These are phyloP conservation scores for Pestalotiopsis sp. DNA, from an alignment of 2,329 filamentous ascomycete species.

Conservation along the genomic window DNA sequence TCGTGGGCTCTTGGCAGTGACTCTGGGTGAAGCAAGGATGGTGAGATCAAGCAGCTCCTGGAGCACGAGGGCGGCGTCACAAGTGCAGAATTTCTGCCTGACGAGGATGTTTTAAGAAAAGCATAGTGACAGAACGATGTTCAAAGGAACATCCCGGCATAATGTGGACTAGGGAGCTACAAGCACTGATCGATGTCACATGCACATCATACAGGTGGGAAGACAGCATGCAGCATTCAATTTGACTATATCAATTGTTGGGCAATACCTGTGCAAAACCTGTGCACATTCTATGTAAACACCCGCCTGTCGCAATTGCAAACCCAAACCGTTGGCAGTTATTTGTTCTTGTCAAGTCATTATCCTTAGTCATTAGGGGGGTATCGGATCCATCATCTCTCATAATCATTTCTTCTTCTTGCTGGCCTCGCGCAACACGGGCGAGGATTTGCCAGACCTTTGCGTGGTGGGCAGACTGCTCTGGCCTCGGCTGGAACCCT, in stretches of 20 bases:
- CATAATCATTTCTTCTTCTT: constrained; percentile 2
- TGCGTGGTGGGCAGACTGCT: background rate
- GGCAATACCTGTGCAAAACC: background rate
- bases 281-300: background rate
- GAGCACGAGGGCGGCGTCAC: background rate
- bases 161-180: background rate
- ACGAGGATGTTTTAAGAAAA: background rate
- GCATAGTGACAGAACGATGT: background rate
- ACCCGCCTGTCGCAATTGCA: background rate
- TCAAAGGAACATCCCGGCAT: background rate
- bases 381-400: constrained; percentile 10
- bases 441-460: background rate
- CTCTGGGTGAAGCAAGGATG: constrained; percentile 39
- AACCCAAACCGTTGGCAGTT: background rate
- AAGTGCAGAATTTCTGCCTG: background rate
- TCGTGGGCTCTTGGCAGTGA: constrained; percentile 23
- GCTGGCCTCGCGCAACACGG: background rate
- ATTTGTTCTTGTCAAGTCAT: background rate
- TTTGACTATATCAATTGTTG: background rate
- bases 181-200: background rate
- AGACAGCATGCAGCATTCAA: background rate
- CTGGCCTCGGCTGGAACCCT: constrained; percentile 21
- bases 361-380: background rate
- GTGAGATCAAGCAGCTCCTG: background rate
- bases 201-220: background rate